Base-by-base conservation (phyloP, 306 rosid species). In the Arachis hypogaea region DNA sequence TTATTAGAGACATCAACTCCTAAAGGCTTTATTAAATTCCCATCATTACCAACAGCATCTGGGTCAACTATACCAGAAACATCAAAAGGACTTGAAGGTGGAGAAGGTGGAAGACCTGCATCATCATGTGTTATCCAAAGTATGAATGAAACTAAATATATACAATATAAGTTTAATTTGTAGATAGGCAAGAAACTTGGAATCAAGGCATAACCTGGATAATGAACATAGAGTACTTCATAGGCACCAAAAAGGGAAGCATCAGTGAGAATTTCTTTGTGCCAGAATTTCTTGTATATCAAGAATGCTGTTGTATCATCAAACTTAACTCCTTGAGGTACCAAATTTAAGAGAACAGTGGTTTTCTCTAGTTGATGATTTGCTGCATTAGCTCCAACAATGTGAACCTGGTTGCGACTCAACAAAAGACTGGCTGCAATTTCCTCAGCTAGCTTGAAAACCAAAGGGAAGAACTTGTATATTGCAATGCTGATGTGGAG, bases 61-160 rank as follows among this genome's bases (percentile, higher is more conserved):
- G 91, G 83, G 29, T 88, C 91, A 16, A 80, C 82, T 59, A 76
- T 68, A 28, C 84, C 59, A 16, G 94, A 74, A 80, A 77, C 76
- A 84, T 6, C 18, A 11, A 14, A 10, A 49, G 55, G 55, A 10
- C 73, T 80, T 44, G 85, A 64, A 54, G 98, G 96, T 45, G 98
- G 96, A 79, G 96, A 93, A 11, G 95, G 91, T 46, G 98, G 98
- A 77, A 93, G 96, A 50, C 95, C 97, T 92, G 84, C 38, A 33
- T 33, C 38, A 33, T 22, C 77, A 63, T 33, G 68, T 49, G 55
- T 49, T 5, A 11, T 49, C 55, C 55, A 49, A 49, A 69, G 57
- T 56, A 43, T 71, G 73, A 59, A 57, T 57, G 16, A 12, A 86
- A 61, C 59, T 41, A 69, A 77, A 54, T 68, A 49, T 68, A 49